Conservation (phyloP, 306 rosid genomes). For the Vachellia pachyceras region DNA sequence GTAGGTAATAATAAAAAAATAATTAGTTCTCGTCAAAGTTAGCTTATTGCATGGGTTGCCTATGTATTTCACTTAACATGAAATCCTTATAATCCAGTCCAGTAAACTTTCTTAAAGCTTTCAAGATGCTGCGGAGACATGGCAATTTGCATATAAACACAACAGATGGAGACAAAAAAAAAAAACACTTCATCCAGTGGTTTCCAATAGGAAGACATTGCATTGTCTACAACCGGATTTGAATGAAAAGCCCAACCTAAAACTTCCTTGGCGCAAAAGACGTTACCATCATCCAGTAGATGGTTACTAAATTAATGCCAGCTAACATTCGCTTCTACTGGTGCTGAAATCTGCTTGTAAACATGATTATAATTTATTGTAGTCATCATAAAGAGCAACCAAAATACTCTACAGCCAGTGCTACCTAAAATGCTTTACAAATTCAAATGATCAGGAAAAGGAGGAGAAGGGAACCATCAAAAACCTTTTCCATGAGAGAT, state of each 20-base stretch:
- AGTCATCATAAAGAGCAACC: neutral
- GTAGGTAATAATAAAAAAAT: no score
- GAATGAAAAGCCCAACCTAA: neutral
- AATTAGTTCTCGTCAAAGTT: no score
- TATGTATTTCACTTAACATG: no score
- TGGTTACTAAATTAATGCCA: conserved; percentile 18
- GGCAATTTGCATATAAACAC: neutral
- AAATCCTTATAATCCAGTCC: no score
- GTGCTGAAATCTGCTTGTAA: neutral
- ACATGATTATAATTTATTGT: conserved; percentile 20
- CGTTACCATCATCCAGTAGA: conserved; percentile 15
- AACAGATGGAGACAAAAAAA: neutral
- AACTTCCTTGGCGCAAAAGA: conserved; percentile 24
- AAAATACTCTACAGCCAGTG: conserved; percentile 8
- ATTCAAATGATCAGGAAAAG: conserved; percentile 10
- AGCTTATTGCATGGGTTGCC: no score
- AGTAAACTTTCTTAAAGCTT: no score
- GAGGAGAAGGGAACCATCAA: conserved; percentile 35
- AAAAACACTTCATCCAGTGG: neutral
- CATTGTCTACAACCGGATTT: conserved; percentile 11
- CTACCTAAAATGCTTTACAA: neutral
- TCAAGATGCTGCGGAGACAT: no score
- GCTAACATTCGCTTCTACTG: conserved; percentile 25
- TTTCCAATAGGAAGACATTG: neutral
- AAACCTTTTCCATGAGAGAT: conserved; percentile 96